Percentiles rank a stretch among this genome's conserved stretches.
Conservation (phyloP, 169 alveolate species). For the Plasmodium knowlesi region DNA sequence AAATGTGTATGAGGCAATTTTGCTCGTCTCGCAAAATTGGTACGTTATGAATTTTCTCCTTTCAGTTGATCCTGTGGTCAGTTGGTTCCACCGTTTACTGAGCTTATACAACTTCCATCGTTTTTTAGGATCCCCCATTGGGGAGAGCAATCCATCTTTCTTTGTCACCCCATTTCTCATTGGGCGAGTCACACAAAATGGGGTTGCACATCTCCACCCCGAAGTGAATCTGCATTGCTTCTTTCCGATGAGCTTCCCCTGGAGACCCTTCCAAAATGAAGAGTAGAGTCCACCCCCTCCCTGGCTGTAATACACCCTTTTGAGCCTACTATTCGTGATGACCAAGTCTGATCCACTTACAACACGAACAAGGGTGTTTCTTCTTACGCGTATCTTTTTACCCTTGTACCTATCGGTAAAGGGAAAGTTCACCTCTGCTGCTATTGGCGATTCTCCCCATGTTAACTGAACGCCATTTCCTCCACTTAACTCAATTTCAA, state of each 20-base stretch:
- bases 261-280: background rate
- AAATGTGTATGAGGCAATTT: conserved; percentile 31
- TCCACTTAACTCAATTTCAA: background rate
- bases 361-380: background rate
- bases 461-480: background rate
- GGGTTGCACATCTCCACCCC: background rate
- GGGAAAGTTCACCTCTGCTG: background rate
- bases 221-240: background rate
- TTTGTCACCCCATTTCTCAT: background rate
- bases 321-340: conserved; percentile 36
- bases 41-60: conserved; percentile 13
- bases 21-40: conserved; percentile 11
- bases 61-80: background rate
- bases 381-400: background rate
- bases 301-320: conserved; percentile 6
- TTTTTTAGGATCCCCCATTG: background rate
- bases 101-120: background rate
- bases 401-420: background rate
- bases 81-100: background rate
- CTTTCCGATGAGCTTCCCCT: background rate
- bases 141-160: background rate
- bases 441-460: background rate
- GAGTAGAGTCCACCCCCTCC: background rate
- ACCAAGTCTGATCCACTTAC: background rate
- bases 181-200: background rate